Evolutionary conservation across 1,284 basidiomycete genomes (phyloP).

Genomic region (Entoloma clypeatum): DNA sequence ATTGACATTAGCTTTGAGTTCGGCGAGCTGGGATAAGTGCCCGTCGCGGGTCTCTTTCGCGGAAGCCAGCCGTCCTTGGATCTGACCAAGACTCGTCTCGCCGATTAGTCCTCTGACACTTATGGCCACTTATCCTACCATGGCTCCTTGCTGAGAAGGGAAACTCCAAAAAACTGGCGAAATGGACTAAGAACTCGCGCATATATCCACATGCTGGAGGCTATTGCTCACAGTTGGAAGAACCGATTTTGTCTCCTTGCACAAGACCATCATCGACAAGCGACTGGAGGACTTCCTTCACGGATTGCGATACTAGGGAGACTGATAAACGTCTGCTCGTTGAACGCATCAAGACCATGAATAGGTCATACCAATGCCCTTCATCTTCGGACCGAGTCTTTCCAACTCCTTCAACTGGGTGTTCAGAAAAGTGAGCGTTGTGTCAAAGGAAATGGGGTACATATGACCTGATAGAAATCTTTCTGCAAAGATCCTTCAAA

Average conservation of each 20-base stretch:
- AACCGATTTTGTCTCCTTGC: slow-evolving; percentile 84
- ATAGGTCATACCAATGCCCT: slow-evolving; percentile 68
- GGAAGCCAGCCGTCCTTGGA: slow-evolving; percentile 56
- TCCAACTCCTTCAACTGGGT: slow-evolving; percentile 81
- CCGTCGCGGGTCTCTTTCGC: slow-evolving; percentile 47
- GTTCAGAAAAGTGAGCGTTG: neutral
- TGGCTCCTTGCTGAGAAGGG: slow-evolving; percentile 78
- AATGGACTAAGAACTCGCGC: slow-evolving; percentile 11
- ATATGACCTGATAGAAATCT: slow-evolving; percentile 75
- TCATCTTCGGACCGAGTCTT: slow-evolving; percentile 78
- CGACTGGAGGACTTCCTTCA: slow-evolving; percentile 85
- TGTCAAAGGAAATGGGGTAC: neutral
- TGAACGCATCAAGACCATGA: neutral
- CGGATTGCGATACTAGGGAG: slow-evolving; percentile 70
- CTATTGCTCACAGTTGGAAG: slow-evolving; percentile 75
- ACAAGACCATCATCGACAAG: slow-evolving; percentile 83
- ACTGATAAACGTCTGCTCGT: neutral
- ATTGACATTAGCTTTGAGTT: slow-evolving; percentile 43
- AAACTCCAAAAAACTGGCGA: slow-evolving; percentile 86
- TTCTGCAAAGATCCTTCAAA: slow-evolving; percentile 43
- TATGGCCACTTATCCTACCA: slow-evolving; percentile 49
- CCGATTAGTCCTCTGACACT: neutral
- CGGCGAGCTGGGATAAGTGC: slow-evolving; percentile 46
- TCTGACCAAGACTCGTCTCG: slow-evolving; percentile 33
- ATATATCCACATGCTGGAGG: slow-evolving; percentile 16